Evolutionary conservation across 345 rosid genomes (phyloP).

Genomic region (Acer negundo): DNA sequence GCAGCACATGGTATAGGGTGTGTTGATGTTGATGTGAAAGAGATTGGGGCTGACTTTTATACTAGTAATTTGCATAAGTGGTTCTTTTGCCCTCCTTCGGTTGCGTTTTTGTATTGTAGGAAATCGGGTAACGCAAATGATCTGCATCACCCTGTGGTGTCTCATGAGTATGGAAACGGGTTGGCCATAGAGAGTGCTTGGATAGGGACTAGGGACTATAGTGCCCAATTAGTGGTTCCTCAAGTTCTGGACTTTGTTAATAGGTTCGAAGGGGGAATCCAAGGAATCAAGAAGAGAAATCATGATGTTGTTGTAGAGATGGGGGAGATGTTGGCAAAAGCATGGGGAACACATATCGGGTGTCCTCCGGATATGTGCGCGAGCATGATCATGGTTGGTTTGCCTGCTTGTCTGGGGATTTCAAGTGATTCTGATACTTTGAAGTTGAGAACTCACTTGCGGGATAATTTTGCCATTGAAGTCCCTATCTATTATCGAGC

Average conservation of each 20-base stretch:
- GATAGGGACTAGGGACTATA: constrained; percentile 94
- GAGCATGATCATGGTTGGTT: constrained; percentile 87
- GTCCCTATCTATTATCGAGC: constrained; percentile 72
- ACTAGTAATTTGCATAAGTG: constrained; percentile 87
- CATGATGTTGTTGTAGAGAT: constrained; percentile 73
- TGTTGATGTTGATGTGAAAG: constrained; percentile 79
- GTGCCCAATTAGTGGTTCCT: constrained; percentile 86
- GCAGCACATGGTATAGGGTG: constrained; percentile 96
- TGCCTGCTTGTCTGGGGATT: constrained; percentile 71
- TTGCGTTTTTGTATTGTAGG: constrained; percentile 80
- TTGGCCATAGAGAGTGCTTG: constrained; percentile 86
- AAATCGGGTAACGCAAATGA: constrained; percentile 37
- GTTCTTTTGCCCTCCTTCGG: constrained; percentile 95
- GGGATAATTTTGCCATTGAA: constrained; percentile 65
- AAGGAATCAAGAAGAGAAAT: constrained; percentile 79
- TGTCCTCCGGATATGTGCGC: constrained; percentile 82
- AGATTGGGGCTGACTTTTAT: constrained; percentile 94
- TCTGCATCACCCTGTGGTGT: constrained; percentile 93
- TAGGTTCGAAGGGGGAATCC: constrained; percentile 82
- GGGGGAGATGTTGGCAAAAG: constrained; percentile 79
- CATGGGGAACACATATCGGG: constrained; percentile 92
- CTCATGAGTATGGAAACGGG: constrained; percentile 89
- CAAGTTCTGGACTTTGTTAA: constrained; percentile 74
- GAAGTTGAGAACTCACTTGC: constrained; percentile 64
- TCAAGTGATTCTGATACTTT: constrained; percentile 50